Evolutionary conservation across 495 filamentous ascomycete species (phyloP), one percentile per base, ranked within the genome.

Genomic region (Xylaria grammica): DNA sequence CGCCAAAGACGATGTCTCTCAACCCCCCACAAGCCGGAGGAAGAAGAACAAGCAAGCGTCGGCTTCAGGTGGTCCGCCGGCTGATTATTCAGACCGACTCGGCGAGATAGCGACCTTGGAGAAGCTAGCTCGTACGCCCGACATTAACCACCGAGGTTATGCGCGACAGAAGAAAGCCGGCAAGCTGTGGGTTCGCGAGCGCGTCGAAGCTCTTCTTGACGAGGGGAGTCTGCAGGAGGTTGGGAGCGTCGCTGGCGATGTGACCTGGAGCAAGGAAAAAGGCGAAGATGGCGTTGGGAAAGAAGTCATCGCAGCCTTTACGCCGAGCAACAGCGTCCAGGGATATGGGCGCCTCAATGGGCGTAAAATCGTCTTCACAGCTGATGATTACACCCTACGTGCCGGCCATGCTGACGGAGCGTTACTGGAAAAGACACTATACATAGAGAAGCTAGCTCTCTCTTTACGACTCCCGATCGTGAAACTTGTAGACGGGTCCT

Each of bases 171-270:
- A 87, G 56, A 77, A 86, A 77, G 82, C 85, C 2, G 86, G 86
- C 3, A 89, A 88, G 69, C 77, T 89, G n/a, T 88, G 86, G 86
- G 85, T 88, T 0, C 81, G 85, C 15, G 85, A 89, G 60, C 79
- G 86, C 1, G 81, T 89, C 19, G 78, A 85, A 13, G 68, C 77
- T 17, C 78, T 88, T 3, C 77, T 89, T 9, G 85, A 89, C 62
- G 69, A 69, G 20, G 78, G 76, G 24, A 83, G 72, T 38, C 86
- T 87, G 51, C 73, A 76, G 36, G 86, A 88, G 72, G 78, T 89
- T 5, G 86, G 86, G 1, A 86, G 83, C 26, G 76, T 87, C 0
- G 83, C 84, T 5, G 86, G 86, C 24, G 86, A 84, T 1, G 85
- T 87, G 5, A 74, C 74, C 53, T 89, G 85, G 86, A 81, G 80